Base-by-base conservation (phyloP, 2,329 filamentous ascomycete species). In the Fusarium sp. region DNA sequence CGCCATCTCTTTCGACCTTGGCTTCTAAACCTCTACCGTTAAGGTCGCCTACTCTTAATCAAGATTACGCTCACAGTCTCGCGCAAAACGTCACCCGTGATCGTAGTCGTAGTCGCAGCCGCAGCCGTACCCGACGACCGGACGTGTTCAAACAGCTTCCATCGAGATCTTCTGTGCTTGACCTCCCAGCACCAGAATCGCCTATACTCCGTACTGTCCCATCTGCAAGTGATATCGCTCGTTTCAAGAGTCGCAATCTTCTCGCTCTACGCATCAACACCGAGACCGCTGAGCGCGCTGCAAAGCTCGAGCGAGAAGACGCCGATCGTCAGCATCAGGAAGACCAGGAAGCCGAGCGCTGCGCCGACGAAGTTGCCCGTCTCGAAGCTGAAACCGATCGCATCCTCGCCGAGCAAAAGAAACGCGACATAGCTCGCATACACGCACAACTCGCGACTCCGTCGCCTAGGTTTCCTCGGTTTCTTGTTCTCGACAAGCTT, bases 391-490 rank as follows among this genome's bases (percentile, higher is more conserved):
- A 87, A 69, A 83, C 81, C 34, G 80, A 86, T 69, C 82, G 83
- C 62, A 81, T 84, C 44, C 76, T 85, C 44, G 81, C 82, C 24
- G 83, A 86, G 67, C 83, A 86, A 73, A 84, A 83, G 76, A 83
- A 81, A 71, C 81, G 82, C 54, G 83, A 86, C 66, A 78, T 84
- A 22, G 80, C 81, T 49, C 81, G 83, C 55, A 79, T 85, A 22
- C 80, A 83, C 65, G 76, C 80, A 38, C 79, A 84, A 68, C 77
- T 85, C 38, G 78, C 78, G 34, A 80, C 77, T 11, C 72, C 76
- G 6, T 74, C 76, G 24, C 68, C 72, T 10, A 77, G 72, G 48
- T 69, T 74, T 22, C 46, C 72, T 38, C 75, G 81, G 60, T 72
- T 80, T 43, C 81, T 82, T 18, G 78, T 86, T 31, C 77, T 87